A percentile compares a stretch with the other conserved stretches of the same genome.
Conservation (phyloP, 1,284 basidiomycete species). For the Cutaneotrichosporon dermatis region DNA sequence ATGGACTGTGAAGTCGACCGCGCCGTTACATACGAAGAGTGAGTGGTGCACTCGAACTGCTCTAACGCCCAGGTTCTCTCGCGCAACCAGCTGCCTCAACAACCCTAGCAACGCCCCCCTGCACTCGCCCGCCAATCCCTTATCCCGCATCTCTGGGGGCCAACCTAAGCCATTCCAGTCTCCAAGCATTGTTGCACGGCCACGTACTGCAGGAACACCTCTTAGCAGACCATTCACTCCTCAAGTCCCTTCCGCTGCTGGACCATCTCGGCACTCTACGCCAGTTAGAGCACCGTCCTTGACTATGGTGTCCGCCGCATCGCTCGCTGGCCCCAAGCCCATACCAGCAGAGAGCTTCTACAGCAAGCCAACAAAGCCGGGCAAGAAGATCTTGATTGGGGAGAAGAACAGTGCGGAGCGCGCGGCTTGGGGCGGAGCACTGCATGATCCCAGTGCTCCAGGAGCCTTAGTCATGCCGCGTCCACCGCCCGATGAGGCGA, state of each 20-base stretch:
- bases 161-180: constrained; percentile 34
- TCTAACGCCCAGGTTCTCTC: constrained; percentile 25
- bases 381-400: constrained; percentile 34
- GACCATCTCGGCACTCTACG: background rate
- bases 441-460: constrained; percentile 61
- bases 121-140: background rate
- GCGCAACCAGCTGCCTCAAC: constrained; percentile 29
- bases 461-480: constrained; percentile 82
- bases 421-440: constrained; percentile 28
- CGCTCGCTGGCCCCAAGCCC: background rate
- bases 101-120: constrained; percentile 11
- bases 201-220: background rate
- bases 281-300: background rate
- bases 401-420: constrained; percentile 39
- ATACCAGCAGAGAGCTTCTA: constrained; percentile 30
- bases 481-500: constrained; percentile 68
- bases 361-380: constrained; percentile 17
- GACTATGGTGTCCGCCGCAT: background rate
- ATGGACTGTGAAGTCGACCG: constrained; percentile 58
- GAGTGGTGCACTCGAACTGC: constrained; percentile 14
- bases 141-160: background rate
- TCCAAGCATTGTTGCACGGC: constrained; percentile 14
- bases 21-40: constrained; percentile 30
- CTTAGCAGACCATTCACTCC: background rate
- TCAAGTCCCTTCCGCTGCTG: background rate